A percentile compares a stretch with the other conserved stretches of the same genome.
phyloP scores from a whole-genome alignment of 805 yeast genomes.

The Cyberlindnera mycetangii region DNA sequence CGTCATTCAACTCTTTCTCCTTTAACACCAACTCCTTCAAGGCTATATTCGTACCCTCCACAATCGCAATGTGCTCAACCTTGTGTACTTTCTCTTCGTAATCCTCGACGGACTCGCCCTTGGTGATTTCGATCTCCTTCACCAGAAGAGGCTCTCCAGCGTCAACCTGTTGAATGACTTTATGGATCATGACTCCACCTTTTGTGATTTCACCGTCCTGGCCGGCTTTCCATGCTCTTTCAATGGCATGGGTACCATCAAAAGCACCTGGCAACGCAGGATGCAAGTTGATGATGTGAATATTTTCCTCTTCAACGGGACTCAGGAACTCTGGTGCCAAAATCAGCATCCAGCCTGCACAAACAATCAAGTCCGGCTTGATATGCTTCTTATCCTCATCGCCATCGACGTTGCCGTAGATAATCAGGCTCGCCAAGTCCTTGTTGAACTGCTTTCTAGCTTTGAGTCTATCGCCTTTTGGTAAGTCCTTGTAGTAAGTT shows the following conservation, averaged over 20 bases:
- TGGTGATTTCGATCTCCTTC: conserved; percentile 65
- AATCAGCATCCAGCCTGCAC: conserved; percentile 99
- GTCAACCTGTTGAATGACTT: conserved; percentile 95
- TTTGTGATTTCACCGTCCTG: conserved; percentile 71
- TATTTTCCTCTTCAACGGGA: conserved; percentile 55
- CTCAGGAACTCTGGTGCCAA: conserved; percentile 72
- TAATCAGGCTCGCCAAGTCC: conserved; percentile 70
- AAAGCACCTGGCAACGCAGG: conserved; percentile 97
- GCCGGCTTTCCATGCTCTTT: conserved; percentile 94
- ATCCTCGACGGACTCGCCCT: conserved; percentile 72
- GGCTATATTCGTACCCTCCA: conserved; percentile 79
- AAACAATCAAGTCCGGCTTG: conserved; percentile 83
- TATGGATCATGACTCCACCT: conserved; percentile 96
- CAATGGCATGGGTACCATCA: conserved; percentile 97
- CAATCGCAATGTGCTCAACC: conserved; percentile 87
- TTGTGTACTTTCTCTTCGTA: conserved; percentile 83
- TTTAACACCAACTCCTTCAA: conserved; percentile 30
- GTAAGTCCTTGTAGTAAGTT: conserved; percentile 67
- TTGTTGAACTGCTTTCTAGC: conserved; percentile 73
- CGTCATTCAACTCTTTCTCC: neutral
- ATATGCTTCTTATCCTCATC: conserved; percentile 32
- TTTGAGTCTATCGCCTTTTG: conserved; percentile 61
- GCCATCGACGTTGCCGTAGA: conserved; percentile 44
- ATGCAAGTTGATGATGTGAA: conserved; percentile 88
- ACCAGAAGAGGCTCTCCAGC: conserved; percentile 88